Evolutionary conservation across 1,284 basidiomycete genomes (phyloP).

Genomic region (Singerocomus inundabilis): DNA sequence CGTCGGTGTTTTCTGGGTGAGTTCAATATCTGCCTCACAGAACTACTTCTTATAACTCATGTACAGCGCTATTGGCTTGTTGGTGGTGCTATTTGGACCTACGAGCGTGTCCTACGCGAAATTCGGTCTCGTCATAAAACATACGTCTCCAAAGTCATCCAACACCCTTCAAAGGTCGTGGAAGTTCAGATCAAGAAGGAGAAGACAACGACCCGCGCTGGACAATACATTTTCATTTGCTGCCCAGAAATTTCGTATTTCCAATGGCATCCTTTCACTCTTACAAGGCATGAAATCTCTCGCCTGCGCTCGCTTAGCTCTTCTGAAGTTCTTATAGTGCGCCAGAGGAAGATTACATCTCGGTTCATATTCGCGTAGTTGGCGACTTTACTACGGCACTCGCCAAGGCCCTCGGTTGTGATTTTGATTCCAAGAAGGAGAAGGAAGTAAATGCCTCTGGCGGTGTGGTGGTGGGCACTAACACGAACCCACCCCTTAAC

Average conservation of each 20-base stretch:
- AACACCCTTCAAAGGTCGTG: constrained; percentile 87
- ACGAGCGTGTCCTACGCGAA: constrained; percentile 85
- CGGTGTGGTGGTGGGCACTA: constrained; percentile 58
- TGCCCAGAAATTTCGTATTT: constrained; percentile 89
- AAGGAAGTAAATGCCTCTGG: constrained; percentile 45
- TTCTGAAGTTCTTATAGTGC: constrained; percentile 47
- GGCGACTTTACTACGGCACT: constrained; percentile 86
- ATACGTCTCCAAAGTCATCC: constrained; percentile 89
- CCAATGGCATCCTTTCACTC: constrained; percentile 94
- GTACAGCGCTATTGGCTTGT: constrained; percentile 82
- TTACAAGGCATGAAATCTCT: constrained; percentile 57
- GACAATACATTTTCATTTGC: constrained; percentile 85
- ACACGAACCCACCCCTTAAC: constrained; percentile 60
- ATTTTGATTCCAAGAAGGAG: constrained; percentile 61
- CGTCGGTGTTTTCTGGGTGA: constrained; percentile 92
- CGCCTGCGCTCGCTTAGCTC: not conserved
- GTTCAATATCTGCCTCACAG: constrained; percentile 24
- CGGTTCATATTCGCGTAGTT: constrained; percentile 82
- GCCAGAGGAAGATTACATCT: constrained; percentile 89
- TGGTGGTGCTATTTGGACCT: constrained; percentile 82
- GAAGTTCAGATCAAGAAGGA: constrained; percentile 95
- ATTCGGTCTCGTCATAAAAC: constrained; percentile 83
- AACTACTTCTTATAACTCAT: constrained; percentile 4
- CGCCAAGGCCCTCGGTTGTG: constrained; percentile 79
- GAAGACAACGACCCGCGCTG: constrained; percentile 73